Evolutionary conservation across 179 eudicot species (phyloP).

Genomic region (Vitellaria paradoxa): DNA sequence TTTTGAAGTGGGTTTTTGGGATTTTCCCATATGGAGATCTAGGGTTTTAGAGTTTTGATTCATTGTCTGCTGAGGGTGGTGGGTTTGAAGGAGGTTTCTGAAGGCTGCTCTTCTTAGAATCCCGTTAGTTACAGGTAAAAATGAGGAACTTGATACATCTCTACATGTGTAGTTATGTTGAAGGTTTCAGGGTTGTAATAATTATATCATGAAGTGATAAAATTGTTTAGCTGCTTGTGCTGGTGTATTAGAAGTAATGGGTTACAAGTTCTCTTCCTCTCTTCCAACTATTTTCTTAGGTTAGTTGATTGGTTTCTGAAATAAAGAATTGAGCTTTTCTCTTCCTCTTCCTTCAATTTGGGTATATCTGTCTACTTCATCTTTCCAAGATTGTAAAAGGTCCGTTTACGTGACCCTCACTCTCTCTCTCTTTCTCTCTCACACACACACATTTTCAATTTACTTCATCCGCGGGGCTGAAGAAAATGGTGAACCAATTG

Average conservation of each 20-base stretch:
- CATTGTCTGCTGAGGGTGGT: not conserved
- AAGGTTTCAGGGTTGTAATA: not conserved
- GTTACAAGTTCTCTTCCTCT: not conserved
- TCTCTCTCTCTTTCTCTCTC: slow-evolving; percentile 2
- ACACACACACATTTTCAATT: not conserved
- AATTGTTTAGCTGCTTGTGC: no score
- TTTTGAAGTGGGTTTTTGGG: slow-evolving; percentile 7
- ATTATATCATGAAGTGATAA: not conserved
- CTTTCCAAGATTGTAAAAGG: slow-evolving; percentile 1
- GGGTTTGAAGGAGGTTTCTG: slow-evolving; percentile 4
- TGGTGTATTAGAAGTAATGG: no score
- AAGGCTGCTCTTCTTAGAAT: slow-evolving; percentile 9
- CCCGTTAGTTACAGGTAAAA: slow-evolving; percentile 28
- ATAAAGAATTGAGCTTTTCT: not conserved
- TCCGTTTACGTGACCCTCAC: not conserved
- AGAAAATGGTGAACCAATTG: not conserved
- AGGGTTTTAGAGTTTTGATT: slow-evolving; percentile 13
- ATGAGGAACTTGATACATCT: not conserved
- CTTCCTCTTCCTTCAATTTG: not conserved
- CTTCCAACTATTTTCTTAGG: not conserved
- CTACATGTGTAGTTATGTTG: not conserved
- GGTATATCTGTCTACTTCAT: not conserved
- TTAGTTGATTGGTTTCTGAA: not conserved
- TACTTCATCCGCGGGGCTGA: not conserved
- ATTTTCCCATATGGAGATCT: slow-evolving; percentile 23